Conservation (phyloP, 805 yeast genomes). For the Ogataea angusta region DNA sequence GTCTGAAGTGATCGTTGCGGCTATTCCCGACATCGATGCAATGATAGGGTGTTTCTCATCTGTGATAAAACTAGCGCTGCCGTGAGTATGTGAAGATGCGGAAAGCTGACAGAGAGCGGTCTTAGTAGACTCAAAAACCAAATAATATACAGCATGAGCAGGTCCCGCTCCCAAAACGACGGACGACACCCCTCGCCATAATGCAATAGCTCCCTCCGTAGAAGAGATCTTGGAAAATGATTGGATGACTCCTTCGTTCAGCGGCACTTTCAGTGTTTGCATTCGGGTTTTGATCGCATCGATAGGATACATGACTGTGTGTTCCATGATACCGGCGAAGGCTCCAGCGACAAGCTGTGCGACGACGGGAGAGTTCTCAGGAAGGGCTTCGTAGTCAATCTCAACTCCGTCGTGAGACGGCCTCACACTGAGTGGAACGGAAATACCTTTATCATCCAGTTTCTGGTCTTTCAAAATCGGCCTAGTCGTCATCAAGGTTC, state of each 20-base stretch:
- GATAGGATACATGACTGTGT: constrained; percentile 92
- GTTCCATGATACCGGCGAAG: constrained; percentile 99
- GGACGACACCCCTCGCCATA: constrained; percentile 93
- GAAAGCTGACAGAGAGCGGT: constrained; percentile 43
- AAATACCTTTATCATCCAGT: constrained; percentile 6
- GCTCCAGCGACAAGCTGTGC: constrained; percentile 93
- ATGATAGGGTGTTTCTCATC: constrained; percentile 74
- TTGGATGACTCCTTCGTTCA: constrained; percentile 48
- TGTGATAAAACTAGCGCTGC: constrained; percentile 43
- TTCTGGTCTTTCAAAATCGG: constrained; percentile 9
- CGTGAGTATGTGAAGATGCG: constrained; percentile 21
- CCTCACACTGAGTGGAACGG: constrained; percentile 4
- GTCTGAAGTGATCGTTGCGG: constrained; percentile 90
- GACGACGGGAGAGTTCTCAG: constrained; percentile 75
- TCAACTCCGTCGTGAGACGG: constrained; percentile 36
- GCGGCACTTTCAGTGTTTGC: constrained; percentile 52
- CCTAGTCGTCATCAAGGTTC: constrained; percentile 1
- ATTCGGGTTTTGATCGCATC: constrained; percentile 96
- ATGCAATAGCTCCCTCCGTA: constrained; percentile 80
- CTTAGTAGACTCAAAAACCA: constrained; percentile 85
- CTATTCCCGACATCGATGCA: constrained; percentile 84
- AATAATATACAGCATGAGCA: constrained; percentile 94
- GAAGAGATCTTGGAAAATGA: constrained; percentile 76
- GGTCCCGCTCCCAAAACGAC: constrained; percentile 98
- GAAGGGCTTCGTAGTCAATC: constrained; percentile 88